Evolutionary conservation across 2,329 filamentous ascomycete genomes (phyloP), one percentile per base, ranked within the genome.

Genomic region (Triangularia setosa): DNA sequence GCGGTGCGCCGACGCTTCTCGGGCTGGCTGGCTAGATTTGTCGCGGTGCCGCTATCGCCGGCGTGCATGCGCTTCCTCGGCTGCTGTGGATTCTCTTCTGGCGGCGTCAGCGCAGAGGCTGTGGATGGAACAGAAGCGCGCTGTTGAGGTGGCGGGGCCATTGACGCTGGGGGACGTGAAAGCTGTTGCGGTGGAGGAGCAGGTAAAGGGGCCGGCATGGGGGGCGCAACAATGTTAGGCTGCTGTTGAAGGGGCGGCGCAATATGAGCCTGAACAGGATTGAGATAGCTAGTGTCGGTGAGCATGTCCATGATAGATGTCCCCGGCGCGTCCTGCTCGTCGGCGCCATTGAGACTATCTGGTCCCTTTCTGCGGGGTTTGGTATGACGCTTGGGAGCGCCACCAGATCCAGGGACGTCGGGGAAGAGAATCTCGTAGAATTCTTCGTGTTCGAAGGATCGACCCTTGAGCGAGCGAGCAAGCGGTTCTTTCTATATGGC

Each of bases 351-450:
- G 48, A 81, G 74, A 8, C 76, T 78, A 35, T 85, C 83, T 21
- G 78, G 76, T 27, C 81, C 79, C 67, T 79, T 81, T 11, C 83
- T 76, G 64, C 83, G 77, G 9, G 83, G 80, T 71, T 83, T 85
- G 75, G 84, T 85, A 68, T 86, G 79, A 28, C 84, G 80, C 72
- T 86, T 86, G 0, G 84, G 84, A 0, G 84, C 84, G 60, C 84
- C 84, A 23, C 84, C 83, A 1, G 84, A 86, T 11, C 84, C 84
- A 53, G 87, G 78, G 8, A 87, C 84, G 63, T 87, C 84, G 28
- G 84, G 83, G 65, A 86, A 87, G 9, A 87, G 75, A 23, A 86
- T 79, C 71, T 87, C 84, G 81, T 86, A 85, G 72, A 79, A 87
- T 40, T 85, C 81, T 71, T 87, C 84, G 70, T 87, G 83, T 23